Conservation (phyloP, 257 asterid species). For the Solanum commersonii region DNA sequence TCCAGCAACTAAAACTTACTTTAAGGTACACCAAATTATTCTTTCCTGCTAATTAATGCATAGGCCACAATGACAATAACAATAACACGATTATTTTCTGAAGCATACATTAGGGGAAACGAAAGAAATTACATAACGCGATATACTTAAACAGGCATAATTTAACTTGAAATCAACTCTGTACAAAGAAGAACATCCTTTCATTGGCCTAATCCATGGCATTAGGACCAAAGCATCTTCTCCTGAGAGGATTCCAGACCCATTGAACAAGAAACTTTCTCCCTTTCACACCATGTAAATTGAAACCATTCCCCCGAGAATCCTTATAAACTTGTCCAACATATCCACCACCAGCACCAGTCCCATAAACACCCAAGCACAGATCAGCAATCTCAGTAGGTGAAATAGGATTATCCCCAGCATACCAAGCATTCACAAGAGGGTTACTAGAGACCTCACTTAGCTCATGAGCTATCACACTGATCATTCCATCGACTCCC, state of each 20-base stretch:
- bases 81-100: background rate
- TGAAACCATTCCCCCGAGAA: slow-evolving; percentile 43
- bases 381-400: slow-evolving; percentile 72
- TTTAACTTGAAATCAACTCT: background rate
- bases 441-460: slow-evolving; percentile 74
- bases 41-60: background rate
- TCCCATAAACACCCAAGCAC: slow-evolving; percentile 64
- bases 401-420: slow-evolving; percentile 58
- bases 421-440: slow-evolving; percentile 68
- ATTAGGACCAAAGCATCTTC: slow-evolving; percentile 66
- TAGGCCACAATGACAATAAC: background rate
- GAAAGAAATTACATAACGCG: background rate
- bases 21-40: background rate
- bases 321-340: slow-evolving; percentile 50
- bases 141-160: background rate
- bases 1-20: background rate
- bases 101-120: background rate
- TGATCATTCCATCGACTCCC: slow-evolving; percentile 74
- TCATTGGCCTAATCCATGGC: slow-evolving; percentile 27
- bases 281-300: slow-evolving; percentile 54
- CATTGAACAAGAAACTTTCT: slow-evolving; percentile 78
- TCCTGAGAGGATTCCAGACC: slow-evolving; percentile 61
- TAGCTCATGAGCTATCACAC: slow-evolving; percentile 72
- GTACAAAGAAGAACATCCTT: background rate
- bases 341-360: slow-evolving; percentile 70